Conservation (phyloP, 164 flowering plant species). For the Liquidambar formosana region DNA sequence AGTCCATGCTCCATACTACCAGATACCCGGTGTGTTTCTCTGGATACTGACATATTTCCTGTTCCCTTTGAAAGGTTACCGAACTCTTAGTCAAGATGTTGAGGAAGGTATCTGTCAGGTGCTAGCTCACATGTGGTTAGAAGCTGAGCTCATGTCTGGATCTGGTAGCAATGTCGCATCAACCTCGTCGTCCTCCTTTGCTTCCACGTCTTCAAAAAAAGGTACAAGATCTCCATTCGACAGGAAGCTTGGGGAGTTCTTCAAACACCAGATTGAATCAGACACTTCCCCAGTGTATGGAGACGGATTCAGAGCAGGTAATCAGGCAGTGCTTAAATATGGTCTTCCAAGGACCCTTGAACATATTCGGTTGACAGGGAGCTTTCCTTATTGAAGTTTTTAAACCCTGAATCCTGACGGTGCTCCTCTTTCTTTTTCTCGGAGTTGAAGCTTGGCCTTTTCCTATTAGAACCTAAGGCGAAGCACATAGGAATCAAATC, state of each 20-base stretch:
- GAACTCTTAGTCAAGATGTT: conserved; percentile 69
- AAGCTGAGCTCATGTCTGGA: conserved; percentile 54
- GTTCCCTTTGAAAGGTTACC: conserved; percentile 53
- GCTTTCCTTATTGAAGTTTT: conserved; percentile 53
- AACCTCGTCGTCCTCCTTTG: conserved; percentile 40
- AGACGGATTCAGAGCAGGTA: conserved; percentile 84
- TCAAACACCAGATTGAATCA: conserved; percentile 88
- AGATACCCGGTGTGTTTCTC: neutral
- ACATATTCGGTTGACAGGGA: conserved; percentile 76
- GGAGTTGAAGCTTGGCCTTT: conserved; percentile 14
- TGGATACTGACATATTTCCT: neutral
- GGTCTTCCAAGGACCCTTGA: conserved; percentile 74
- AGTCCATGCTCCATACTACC: neutral
- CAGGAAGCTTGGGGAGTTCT: conserved; percentile 82
- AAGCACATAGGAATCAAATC: conserved; percentile 16
- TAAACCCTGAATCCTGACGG: neutral
- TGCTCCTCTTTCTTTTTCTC: neutral
- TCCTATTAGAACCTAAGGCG: conserved; percentile 26
- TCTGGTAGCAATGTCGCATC: conserved; percentile 52
- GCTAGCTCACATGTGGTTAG: conserved; percentile 92
- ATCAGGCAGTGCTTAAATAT: conserved; percentile 64
- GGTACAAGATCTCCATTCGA: conserved; percentile 67
- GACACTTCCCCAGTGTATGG: conserved; percentile 90
- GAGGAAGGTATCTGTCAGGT: conserved; percentile 99
- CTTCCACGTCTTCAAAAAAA: conserved; percentile 42